These are phyloP conservation scores for Metarhizium brunneum DNA, from an alignment of 2,329 filamentous ascomycete species.

Conservation along the genomic window DNA sequence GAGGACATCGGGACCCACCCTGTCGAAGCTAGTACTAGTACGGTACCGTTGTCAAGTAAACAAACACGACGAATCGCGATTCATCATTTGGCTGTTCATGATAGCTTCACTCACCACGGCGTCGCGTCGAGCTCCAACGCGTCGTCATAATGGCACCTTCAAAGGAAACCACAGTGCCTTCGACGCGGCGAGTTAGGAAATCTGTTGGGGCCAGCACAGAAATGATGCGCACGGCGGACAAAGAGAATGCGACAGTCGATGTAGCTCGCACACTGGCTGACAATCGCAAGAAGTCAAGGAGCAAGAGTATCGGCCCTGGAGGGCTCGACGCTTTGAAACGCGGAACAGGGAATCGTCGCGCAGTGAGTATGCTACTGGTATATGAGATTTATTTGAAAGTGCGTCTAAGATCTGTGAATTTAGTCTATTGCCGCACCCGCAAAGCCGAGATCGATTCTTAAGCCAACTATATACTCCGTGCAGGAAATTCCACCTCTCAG, in stretches of 20 bases:
- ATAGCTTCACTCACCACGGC: slow-evolving; percentile 3
- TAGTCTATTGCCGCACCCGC: slow-evolving; percentile 47
- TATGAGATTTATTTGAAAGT: background rate
- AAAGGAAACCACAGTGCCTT: slow-evolving; percentile 39
- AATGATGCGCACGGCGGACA: slow-evolving; percentile 48
- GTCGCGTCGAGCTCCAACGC: slow-evolving; percentile 12
- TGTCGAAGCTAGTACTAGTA: background rate
- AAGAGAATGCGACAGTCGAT: slow-evolving; percentile 70
- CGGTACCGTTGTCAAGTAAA: slow-evolving; percentile 24
- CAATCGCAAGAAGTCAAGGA: slow-evolving; percentile 64
- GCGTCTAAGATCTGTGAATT: background rate
- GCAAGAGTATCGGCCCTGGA: slow-evolving; percentile 92
- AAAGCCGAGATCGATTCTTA: slow-evolving; percentile 64
- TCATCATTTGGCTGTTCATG: background rate
- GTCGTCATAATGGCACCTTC: slow-evolving; percentile 21
- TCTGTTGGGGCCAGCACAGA: slow-evolving; percentile 56
- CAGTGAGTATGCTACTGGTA: slow-evolving; percentile 42
- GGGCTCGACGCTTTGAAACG: slow-evolving; percentile 75
- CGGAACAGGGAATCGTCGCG: slow-evolving; percentile 66
- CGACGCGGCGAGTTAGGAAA: slow-evolving; percentile 54
- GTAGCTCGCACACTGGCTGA: slow-evolving; percentile 43
- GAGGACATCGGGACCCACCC: background rate
- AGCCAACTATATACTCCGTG: slow-evolving; percentile 61
- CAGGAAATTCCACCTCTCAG: slow-evolving; percentile 60
- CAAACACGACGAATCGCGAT: slow-evolving; percentile 26